Percentiles rank a stretch among this genome's conserved stretches.
phyloP scores from a whole-genome alignment of 2,329 filamentous ascomycete species.

The Talaromyces sp. region DNA sequence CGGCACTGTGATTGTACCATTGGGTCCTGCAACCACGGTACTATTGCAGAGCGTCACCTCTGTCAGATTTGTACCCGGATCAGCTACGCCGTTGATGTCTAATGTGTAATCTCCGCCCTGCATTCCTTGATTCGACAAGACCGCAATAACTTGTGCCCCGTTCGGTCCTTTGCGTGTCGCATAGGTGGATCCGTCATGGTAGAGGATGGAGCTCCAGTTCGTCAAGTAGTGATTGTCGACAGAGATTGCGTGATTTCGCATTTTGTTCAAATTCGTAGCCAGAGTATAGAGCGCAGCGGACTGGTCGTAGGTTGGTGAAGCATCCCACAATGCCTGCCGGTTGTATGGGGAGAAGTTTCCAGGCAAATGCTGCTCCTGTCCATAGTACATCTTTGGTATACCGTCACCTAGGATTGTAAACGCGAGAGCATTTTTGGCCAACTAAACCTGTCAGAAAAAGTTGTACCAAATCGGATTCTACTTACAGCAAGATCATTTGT shows the following conservation, averaged over 20 bases:
- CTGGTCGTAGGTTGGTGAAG: conserved; percentile 36
- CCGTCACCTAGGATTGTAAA: conserved; percentile 54
- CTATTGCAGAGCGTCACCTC: conserved; percentile 34
- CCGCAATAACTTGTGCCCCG: conserved; percentile 31
- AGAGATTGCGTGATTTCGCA: conserved; percentile 40
- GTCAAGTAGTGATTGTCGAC: conserved; percentile 30
- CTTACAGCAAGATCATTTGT: conserved; percentile 44
- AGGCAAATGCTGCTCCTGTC: conserved; percentile 55
- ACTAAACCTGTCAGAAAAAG: conserved; percentile 13
- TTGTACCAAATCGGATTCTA: neutral
- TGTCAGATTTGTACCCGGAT: conserved; percentile 25
- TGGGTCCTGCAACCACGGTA: conserved; percentile 13
- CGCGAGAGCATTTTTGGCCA: conserved; percentile 55
- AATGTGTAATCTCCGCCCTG: conserved; percentile 38
- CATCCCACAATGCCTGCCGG: conserved; percentile 52
- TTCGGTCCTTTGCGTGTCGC: conserved; percentile 39
- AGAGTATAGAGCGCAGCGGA: conserved; percentile 41
- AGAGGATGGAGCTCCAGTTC: conserved; percentile 32
- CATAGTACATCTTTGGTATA: conserved; percentile 59
- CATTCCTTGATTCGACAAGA: conserved; percentile 35
- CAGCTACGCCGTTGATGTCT: conserved; percentile 44
- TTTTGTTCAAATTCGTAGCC: conserved; percentile 42
- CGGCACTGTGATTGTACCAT: conserved; percentile 15
- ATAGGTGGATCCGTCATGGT: conserved; percentile 33
- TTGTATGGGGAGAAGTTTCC: conserved; percentile 43